phyloP scores from a whole-genome alignment of 495 filamentous ascomycete genomes.

The Cercophora scortea region DNA sequence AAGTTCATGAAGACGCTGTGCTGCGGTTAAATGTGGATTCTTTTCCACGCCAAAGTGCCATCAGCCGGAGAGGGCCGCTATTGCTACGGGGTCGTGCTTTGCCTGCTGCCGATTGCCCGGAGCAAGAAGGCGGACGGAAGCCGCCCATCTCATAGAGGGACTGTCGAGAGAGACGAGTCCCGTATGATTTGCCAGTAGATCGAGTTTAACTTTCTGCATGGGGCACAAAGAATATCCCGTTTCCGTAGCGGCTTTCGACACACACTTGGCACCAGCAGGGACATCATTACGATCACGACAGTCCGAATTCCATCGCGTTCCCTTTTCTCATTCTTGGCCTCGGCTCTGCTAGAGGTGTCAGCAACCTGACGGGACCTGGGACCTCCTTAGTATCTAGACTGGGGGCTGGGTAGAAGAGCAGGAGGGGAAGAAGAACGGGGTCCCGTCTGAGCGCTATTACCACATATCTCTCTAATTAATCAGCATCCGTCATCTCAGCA shows the following conservation, averaged over 20 bases:
- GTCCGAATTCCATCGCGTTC: constrained; percentile 8
- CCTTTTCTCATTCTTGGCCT: constrained; percentile 6
- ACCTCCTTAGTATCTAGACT: background rate
- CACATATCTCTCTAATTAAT: constrained; percentile 23
- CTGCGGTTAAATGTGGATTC: constrained; percentile 53
- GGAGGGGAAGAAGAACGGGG: background rate
- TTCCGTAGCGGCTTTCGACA: constrained; percentile 18
- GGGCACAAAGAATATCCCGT: constrained; percentile 26
- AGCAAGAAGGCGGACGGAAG: background rate
- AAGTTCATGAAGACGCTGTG: constrained; percentile 79
- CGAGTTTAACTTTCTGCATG: constrained; percentile 22
- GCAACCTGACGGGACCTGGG: constrained; percentile 4
- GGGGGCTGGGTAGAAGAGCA: background rate
- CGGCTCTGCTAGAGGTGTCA: constrained; percentile 7
- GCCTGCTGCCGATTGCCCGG: background rate
- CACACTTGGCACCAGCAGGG: constrained; percentile 14
- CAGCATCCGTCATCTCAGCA: constrained; percentile 11
- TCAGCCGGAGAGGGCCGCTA: background rate
- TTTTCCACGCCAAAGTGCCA: background rate
- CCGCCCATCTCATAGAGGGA: constrained; percentile 16
- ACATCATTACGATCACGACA: constrained; percentile 23
- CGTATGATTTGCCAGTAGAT: constrained; percentile 22
- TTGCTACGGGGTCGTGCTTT: background rate
- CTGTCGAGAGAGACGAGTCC: constrained; percentile 11
- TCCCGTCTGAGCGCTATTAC: background rate